Base-by-base conservation (phyloP, 352 stramenopile genomes). In the Pythium biforme region DNA sequence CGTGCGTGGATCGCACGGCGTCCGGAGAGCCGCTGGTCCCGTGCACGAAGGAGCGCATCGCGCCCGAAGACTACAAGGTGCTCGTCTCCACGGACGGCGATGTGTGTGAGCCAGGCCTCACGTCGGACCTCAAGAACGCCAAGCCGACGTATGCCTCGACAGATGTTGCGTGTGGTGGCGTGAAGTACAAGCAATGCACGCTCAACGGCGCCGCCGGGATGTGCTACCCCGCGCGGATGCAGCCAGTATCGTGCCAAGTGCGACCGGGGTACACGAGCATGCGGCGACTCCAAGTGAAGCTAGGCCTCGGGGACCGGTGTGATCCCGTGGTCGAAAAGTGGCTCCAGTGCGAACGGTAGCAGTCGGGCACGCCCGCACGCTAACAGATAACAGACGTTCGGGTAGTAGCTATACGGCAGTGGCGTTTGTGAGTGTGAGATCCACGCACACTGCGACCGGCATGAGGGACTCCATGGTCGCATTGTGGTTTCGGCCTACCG, bases 111-210 rank as follows among this genome's bases (percentile, higher is more conserved):
- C 29, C 33, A 4, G 48, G 55, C 6, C 45, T 57, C n/a, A 55
- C 20, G 9, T 34, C 43, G 19, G 64, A 70, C 22, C 15, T 70
- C 15, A 55, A 59, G 14, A 52, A 59, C 27, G 29, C 34, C 2
- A 43, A 37, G 1, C 40, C 52, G 1, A 66, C 63, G 41, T 12
- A 8, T 2, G 31, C 40, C n/a, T 50, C 53, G 1, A 64, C 27
- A 3, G 58, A 71, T 39, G 27, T 17, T 3, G 17, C 23, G 1
- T 71, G 64, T 15, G 58, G 52, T 20, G 58, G 58, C 1, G 53
- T 70, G 23, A 59, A 50, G 31, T 71, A 60, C 53, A 63, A 63
- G 41, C 33, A 64, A 14, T 71, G 64, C 52, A 12, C 37, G 27
- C 2, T 56, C 0, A 23, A 48, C 9, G 40, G 40, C 6, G 11